Evolutionary conservation across 805 yeast genomes (phyloP), one percentile per base, ranked within the genome.

Genomic region (Saccharomyces mikatae): DNA sequence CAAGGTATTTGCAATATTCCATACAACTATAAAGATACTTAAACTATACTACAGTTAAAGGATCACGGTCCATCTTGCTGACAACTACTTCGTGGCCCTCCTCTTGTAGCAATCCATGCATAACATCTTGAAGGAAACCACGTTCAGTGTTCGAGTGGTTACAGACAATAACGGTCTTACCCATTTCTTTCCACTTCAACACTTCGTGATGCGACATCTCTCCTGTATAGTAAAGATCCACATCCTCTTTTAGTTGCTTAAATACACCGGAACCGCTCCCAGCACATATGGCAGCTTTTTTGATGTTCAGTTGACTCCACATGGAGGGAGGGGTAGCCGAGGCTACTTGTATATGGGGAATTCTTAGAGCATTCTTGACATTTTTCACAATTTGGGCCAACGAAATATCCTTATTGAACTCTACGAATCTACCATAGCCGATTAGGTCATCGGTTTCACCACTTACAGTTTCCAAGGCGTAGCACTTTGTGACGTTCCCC

Each of bases 131-230:
- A 58, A 94, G 73, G 65, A 84, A 94, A 0, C 96, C 96, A 54
- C 99, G 76, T 70, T 94, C 99, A 0, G 97, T 89, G 67, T 92
- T 92, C 21, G 96, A 80, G 65, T 94, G 99, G 63, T 92, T 92
- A 62, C 96, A 87, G 2, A 82, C 80, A 49, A 94, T 76, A 2
- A 90, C 89, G 9, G 82, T 74, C 17, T 81, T 75, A 0, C 96
- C 96, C 14, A 73, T 62, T 62, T 92, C 98, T 50, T 77, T 81
- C 59, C 84, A 76, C 54, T 71, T 80, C 44, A 94, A 76, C 9
- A 87, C 86, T 68, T 94, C 97, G 66, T 94, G 99, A 64, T 94
- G 99, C 26, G 96, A 85, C 60, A 94, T 72, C 67, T 94, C 99
- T 1, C 99, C 99, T 0, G 99, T 91, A 63, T 83, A 80, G 66